Conservation (phyloP, 257 asterid species). For the Capsicum pubescens region DNA sequence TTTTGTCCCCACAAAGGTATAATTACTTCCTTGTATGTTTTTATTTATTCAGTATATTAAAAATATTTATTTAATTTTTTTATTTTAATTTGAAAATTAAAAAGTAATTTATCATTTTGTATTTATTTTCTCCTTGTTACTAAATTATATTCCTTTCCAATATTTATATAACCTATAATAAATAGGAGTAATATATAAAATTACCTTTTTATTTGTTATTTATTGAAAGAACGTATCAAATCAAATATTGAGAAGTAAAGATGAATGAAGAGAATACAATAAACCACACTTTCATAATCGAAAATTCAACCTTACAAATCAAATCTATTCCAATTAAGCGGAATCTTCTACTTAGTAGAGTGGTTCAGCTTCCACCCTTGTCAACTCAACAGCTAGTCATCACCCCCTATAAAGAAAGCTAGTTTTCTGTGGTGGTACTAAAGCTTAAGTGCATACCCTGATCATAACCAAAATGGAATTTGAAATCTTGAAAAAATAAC, state of each 20-base stretch:
- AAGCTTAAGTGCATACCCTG: not conserved
- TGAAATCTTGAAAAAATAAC: not conserved
- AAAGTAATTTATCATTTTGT: too few relatives aligned
- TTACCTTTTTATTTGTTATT: too few relatives aligned
- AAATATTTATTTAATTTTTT: too few relatives aligned
- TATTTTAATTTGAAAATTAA: too few relatives aligned
- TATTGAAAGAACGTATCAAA: too few relatives aligned
- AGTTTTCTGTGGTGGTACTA: not conserved
- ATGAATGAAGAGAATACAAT: not conserved
- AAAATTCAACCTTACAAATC: conserved; percentile 30
- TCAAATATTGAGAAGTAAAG: too few relatives aligned
- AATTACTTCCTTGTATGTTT: not conserved
- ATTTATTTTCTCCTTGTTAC: too few relatives aligned
- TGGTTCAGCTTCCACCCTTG: conserved; percentile 37
- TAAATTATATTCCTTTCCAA: too few relatives aligned
- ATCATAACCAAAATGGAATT: not conserved
- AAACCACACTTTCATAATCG: conserved; percentile 19
- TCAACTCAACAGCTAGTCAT: not conserved
- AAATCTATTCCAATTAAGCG: conserved; percentile 32
- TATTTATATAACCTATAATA: too few relatives aligned
- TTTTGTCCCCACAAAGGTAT: conserved; percentile 36
- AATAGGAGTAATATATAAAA: too few relatives aligned
- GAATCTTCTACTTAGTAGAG: conserved; percentile 30
- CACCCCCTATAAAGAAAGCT: not conserved
- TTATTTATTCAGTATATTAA: too few relatives aligned